Base-by-base conservation (phyloP, 176 grass and related monocot species). In the Phragmites australis region DNA sequence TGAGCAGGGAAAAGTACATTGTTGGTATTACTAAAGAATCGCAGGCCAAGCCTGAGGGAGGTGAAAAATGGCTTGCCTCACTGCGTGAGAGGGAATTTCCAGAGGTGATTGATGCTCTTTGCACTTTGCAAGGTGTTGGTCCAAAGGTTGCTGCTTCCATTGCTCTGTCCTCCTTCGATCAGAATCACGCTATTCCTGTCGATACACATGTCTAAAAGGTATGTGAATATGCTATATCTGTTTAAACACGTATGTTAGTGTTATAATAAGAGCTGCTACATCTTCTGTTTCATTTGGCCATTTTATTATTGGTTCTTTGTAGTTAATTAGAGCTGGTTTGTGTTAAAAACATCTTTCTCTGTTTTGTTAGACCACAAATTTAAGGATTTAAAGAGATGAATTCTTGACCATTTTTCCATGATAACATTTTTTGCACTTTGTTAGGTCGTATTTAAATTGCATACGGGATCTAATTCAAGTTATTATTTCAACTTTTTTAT, bases 131-230 rank as follows among this genome's bases (percentile, higher is more conserved):
- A 43, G 94, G 94, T 59, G 94, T 97, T 51, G 91, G 94, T 34
- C 94, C 94, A 44, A 94, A 94, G 87, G 91, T 97, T 52, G 94
- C 91, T 71, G 87, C 94, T 42, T 97, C 87, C 77, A 91, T 97
- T 82, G 89, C 89, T 58, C 83, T 97, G 21, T 97, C 93, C 85
- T 97, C 91, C 45, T 89, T 97, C 40, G 89, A 97, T 82, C 84
- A 97, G 77, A 90, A 97, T 50, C 94, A 97, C 75, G 91, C 91
- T 57, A 83, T 97, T 84, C 94, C 94, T 81, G 85, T 97, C 6
- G 94, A 97, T 47, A 97, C 89, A 53, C 94, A 93, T 90, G 91
- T 94, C 68, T 97, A 91, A 89, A 88, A 92, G 91, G 91, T 94
- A 61, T 37, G 34, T 5, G 34, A 37, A 37, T 37, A 37, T 71